Percentiles rank a stretch among this genome's conserved stretches.
Evolutionary conservation across 495 filamentous ascomycete species (phyloP).

Genomic region (Bacidia rubella): DNA sequence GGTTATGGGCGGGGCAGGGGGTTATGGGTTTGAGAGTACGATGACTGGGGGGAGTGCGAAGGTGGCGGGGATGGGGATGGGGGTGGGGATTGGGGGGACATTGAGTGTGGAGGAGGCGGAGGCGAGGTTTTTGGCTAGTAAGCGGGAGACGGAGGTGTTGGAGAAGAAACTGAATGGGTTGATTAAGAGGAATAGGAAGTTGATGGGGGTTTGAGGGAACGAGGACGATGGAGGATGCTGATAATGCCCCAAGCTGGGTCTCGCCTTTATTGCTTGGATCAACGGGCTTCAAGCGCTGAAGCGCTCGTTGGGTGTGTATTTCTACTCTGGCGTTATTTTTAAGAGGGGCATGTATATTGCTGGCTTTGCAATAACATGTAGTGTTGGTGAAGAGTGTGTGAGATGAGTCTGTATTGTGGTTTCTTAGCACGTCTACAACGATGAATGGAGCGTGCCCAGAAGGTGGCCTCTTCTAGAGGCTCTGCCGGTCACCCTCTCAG

Average conservation of each 20-base stretch:
- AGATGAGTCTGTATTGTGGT: too few relatives aligned
- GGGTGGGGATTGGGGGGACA: conserved; percentile 29
- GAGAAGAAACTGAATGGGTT: conserved; percentile 47
- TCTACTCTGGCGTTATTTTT: background rate
- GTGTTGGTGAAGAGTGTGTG: too few relatives aligned
- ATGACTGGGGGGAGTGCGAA: conserved; percentile 1
- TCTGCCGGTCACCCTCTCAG: too few relatives aligned
- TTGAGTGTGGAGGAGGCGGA: conserved; percentile 50
- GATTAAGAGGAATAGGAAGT: conserved; percentile 31
- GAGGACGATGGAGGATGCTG: background rate
- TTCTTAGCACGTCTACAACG: too few relatives aligned
- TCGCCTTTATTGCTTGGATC: background rate
- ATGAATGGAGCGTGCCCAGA: too few relatives aligned
- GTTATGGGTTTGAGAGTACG: background rate
- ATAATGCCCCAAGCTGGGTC: background rate
- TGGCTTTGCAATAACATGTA: too few relatives aligned
- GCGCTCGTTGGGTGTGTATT: background rate
- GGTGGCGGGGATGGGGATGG: background rate
- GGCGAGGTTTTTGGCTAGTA: conserved; percentile 36
- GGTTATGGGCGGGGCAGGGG: background rate
- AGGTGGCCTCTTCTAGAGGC: too few relatives aligned
- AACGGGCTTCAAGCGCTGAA: conserved; percentile 1
- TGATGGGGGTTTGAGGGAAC: conserved; percentile 10
- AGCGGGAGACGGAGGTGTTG: conserved; percentile 53
- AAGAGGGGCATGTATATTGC: too few relatives aligned